Base-by-base conservation (phyloP, 257 asterid genomes). In the Paulownia fortunei region DNA sequence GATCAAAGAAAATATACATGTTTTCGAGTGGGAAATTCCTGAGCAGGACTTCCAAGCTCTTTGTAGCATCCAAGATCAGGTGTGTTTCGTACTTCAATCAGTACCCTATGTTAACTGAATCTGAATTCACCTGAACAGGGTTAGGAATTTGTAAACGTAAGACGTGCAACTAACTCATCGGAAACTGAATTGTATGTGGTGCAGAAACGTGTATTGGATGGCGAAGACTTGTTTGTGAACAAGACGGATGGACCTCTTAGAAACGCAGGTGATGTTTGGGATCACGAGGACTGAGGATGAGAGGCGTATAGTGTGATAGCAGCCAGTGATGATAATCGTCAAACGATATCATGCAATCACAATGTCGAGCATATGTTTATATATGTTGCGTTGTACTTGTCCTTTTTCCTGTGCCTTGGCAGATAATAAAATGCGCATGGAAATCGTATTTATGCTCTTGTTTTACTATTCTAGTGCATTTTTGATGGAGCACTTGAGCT, bases 1-100 rank as follows among this genome's bases (percentile, higher is more conserved):
- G 79, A 91, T 91, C 61, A 77, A 82, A 32, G 92, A 91, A 80
- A 92, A 92, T 56, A 66, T 86, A 23, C 83, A 74, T 8, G 91
- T 92, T 1, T 89, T 89, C 70, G 65, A 82, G 0, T 91, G 97
- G 92, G 89, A 84, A 63, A 77, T 92, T 10, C 94, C 97, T 0
- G 76, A 81, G 0, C 78, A 78, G 68, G 97, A 92, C 23, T 92
- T 92, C 79, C 47, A 82, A 24, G 90, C 90, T 47, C 87, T 92
- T 0, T 84, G 76, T 42, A 80, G 68, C 73, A 52, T 87, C n/a
- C 79, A 82, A 0, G 81, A 87, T 41, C 97, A 92, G 96, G 96
- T 92, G 6, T 11, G 46, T 12, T 2, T 11, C 7, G 9, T 11
- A 5, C 19, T 34, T 6, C 11, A 10, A 24, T 61, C 13, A 36